Conservation (phyloP, 306 rosid genomes). For the Vigna reflexopilosa region DNA sequence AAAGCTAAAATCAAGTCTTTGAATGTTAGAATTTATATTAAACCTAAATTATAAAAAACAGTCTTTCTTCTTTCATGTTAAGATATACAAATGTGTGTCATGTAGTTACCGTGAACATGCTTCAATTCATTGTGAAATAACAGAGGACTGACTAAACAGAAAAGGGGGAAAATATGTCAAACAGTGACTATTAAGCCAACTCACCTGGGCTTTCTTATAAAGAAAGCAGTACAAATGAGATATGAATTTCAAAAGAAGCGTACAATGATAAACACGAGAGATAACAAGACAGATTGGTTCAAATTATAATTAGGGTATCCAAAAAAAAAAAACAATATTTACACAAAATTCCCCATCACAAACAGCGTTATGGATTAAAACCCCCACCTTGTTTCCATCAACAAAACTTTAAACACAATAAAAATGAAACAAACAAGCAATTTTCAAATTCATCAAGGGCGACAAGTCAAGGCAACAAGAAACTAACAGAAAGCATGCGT, state of each 20-base stretch:
- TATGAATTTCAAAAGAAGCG: slow-evolving; percentile 5
- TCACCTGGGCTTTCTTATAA: neutral
- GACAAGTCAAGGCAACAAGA: slow-evolving; percentile 13
- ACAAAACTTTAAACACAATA: neutral
- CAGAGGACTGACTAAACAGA: neutral
- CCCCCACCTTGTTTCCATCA: slow-evolving; percentile 7
- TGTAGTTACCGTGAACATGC: neutral
- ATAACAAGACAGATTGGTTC: neutral
- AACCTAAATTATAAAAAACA: neutral
- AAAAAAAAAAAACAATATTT: neutral
- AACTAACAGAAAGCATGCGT: slow-evolving; percentile 4
- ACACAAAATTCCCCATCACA: slow-evolving; percentile 1
- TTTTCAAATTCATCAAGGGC: neutral
- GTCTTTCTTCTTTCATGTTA: neutral
- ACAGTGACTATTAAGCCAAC: neutral
- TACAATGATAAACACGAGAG: neutral
- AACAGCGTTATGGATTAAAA: neutral
- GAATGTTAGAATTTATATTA: neutral
- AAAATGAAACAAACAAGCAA: neutral
- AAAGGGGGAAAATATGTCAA: slow-evolving; percentile 3
- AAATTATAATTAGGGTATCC: neutral
- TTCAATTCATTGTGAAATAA: neutral
- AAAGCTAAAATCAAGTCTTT: neutral
- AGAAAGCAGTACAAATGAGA: slow-evolving; percentile 8
- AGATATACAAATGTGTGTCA: neutral